Conservation (phyloP, 2,329 filamentous ascomycete genomes). For the Phialophora chinensis region DNA sequence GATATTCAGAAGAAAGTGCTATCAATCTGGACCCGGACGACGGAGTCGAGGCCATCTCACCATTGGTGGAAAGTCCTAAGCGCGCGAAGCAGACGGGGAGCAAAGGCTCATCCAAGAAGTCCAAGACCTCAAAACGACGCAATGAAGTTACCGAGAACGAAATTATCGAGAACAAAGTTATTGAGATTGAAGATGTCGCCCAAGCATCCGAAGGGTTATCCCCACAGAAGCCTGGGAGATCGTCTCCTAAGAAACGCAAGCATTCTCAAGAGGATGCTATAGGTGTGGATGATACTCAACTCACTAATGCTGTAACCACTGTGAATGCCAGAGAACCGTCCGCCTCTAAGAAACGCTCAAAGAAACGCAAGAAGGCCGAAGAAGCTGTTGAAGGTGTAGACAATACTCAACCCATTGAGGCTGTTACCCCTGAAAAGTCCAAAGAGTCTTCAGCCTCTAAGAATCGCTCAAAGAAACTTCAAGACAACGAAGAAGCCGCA, state of each 20-base stretch:
- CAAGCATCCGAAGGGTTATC: neutral
- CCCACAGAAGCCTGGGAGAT: neutral
- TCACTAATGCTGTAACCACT: neutral
- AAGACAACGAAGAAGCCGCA: neutral
- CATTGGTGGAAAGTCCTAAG: neutral
- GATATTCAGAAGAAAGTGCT: conserved; percentile 2
- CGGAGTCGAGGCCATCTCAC: neutral
- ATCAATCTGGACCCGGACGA: neutral
- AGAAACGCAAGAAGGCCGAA: neutral
- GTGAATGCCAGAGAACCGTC: neutral
- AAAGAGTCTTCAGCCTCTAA: neutral
- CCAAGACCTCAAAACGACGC: neutral
- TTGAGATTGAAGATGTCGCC: neutral
- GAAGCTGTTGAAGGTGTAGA: neutral
- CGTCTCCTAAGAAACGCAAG: neutral
- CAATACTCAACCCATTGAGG: neutral
- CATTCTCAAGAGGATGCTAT: neutral
- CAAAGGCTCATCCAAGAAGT: neutral
- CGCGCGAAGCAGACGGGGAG: neutral
- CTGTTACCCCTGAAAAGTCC: neutral
- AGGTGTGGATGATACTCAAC: neutral
- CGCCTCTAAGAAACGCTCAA: neutral
- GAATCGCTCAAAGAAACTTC: neutral
- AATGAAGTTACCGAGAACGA: neutral
- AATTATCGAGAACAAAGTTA: neutral